A percentile compares a stretch with the other conserved stretches of the same genome.
Evolutionary conservation across 2,329 filamentous ascomycete species (phyloP).

Genomic region (Chaetothyriales sp.): DNA sequence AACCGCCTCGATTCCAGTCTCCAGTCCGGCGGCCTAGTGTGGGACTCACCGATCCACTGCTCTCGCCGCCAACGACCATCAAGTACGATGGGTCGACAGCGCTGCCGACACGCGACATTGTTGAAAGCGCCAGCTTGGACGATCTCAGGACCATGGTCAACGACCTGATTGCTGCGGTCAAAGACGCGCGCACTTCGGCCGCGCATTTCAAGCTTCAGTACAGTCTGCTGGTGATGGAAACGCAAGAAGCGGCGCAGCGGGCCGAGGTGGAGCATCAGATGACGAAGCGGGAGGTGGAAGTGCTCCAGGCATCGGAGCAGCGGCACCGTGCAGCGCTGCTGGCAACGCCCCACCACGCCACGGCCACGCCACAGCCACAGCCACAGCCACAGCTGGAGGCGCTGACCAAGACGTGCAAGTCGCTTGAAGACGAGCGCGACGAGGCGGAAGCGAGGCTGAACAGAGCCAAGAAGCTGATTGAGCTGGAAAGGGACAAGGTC

Average conservation of each 20-base stretch:
- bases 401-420: conserved; percentile 47
- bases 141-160: conserved; percentile 42
- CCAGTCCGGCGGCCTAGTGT: conserved; percentile 6
- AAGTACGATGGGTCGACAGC: conserved; percentile 31
- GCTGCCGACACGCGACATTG: conserved; percentile 36
- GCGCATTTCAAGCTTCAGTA: conserved; percentile 87
- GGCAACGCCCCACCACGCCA: conserved; percentile 22
- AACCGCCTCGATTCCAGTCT: conserved; percentile 14
- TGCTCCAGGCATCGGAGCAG: conserved; percentile 61
- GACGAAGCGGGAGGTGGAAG: conserved; percentile 75
- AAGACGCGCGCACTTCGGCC: conserved; percentile 64
- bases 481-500: conserved; percentile 63
- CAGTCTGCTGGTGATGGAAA: conserved; percentile 70
- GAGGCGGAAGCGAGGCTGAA: conserved; percentile 49
- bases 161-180: conserved; percentile 40
- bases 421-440: conserved; percentile 45
- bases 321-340: conserved; percentile 35
- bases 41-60: conserved; percentile 4
- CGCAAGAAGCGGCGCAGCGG: conserved; percentile 69
- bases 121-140: conserved; percentile 38
- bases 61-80: conserved; percentile 36
- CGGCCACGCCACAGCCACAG: conserved; percentile 36
- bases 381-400: conserved; percentile 46
- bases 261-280: conserved; percentile 86
- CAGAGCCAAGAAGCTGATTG: conserved; percentile 63